Evolutionary conservation across 1,139 yeast genomes (phyloP), one percentile per base, ranked within the genome.

Genomic region (Yamadazyma songkhlaensis): DNA sequence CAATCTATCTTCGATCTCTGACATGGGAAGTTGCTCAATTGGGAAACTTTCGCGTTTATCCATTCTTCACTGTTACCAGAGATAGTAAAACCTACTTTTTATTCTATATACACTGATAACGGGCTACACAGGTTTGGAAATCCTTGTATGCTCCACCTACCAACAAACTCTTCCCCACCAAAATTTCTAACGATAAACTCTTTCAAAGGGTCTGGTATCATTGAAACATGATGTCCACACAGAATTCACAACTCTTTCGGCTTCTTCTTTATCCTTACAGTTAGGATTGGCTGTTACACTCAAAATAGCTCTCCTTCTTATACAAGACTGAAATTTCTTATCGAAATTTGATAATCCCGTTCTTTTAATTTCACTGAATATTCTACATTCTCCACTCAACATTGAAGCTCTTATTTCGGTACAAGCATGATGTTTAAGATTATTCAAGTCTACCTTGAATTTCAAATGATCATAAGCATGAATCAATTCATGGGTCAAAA

Each of bases 151-250:
- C n/a, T n/a, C n/a, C n/a, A n/a, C n/a, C n/a, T n/a, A n/a, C n/a
- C n/a, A n/a, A n/a, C n/a, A n/a, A n/a, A n/a, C n/a, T n/a, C n/a
- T n/a, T n/a, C n/a, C n/a, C n/a, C n/a, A n/a, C n/a, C n/a, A n/a
- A n/a, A n/a, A n/a, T 8, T 6, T 11, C 15, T 31, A 34, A 3
- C 32, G 25, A 56, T 87, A 90, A 23, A 90, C 89, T 53, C 88
- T 81, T 53, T 92, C 98, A 60, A 88, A 92, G 0, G 98, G 98
- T 51, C 99, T 72, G 2, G 98, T 92, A 57, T 92, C 98, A 53
- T 81, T 82, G 57, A 89, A 94, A 57, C 99, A 92, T 25, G 94
- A 83, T 46, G 83, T 85, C 84, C 95, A 92, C 9, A 92, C 97
- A 44, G 84, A 82, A 47, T 84, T 79, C 3, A 94, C 97, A 4